Evolutionary conservation across 1,284 basidiomycete genomes (phyloP).

Genomic region (Acaromyces ingoldii): DNA sequence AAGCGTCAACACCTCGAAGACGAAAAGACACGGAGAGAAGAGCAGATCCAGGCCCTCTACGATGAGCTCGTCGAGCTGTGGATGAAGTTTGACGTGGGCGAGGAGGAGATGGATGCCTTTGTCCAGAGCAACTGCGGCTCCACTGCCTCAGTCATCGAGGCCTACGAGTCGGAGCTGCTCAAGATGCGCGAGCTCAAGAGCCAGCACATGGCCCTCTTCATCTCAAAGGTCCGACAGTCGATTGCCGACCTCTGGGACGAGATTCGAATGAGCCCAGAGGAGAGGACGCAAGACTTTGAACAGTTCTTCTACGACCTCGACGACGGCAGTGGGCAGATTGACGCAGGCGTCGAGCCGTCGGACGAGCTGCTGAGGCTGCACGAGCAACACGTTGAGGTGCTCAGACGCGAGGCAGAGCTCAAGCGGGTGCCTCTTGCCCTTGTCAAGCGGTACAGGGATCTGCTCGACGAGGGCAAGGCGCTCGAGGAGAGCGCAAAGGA

Average conservation of each 20-base stretch:
- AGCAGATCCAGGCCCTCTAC: conserved; percentile 43
- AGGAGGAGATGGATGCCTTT: conserved; percentile 48
- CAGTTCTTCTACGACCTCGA: conserved; percentile 26
- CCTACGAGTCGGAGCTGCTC: conserved; percentile 83
- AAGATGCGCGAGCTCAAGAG: conserved; percentile 83
- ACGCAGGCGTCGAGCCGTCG: conserved; percentile 18
- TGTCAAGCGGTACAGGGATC: conserved; percentile 81
- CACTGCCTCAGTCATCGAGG: conserved; percentile 65
- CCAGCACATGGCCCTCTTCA: conserved; percentile 79
- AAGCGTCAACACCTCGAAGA: conserved; percentile 28
- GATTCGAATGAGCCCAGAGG: conserved; percentile 75
- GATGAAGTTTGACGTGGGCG: conserved; percentile 46
- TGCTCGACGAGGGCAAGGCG: conserved; percentile 66
- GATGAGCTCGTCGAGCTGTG: conserved; percentile 49
- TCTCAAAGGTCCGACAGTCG: conserved; percentile 73
- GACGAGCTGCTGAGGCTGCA: conserved; percentile 67
- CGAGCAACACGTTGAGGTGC: conserved; percentile 74
- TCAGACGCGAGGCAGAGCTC: conserved; percentile 72
- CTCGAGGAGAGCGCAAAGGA: conserved; percentile 64
- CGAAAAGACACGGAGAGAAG: conserved; percentile 40
- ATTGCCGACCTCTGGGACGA: conserved; percentile 79
- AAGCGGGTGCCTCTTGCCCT: conserved; percentile 72
- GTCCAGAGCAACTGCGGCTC: conserved; percentile 60
- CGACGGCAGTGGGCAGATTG: conserved; percentile 1
- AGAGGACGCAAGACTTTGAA: conserved; percentile 59